Conservation (phyloP, 108 stramenopile species). For the Thalassiosira profunda region DNA sequence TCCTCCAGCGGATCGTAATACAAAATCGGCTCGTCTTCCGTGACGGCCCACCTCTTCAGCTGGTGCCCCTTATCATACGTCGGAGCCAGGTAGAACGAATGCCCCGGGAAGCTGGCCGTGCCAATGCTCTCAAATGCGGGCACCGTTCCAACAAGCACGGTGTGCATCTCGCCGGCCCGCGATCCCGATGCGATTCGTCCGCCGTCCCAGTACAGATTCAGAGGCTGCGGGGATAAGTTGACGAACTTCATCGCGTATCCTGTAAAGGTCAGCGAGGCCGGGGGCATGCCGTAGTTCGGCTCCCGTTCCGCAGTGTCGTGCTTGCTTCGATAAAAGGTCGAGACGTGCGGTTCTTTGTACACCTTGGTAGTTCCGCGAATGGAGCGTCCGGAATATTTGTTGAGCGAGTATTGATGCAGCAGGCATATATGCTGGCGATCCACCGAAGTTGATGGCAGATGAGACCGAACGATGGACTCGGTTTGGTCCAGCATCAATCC, state of each 20-base stretch:
- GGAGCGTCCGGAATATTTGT: slow-evolving; percentile 23
- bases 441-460: slow-evolving; percentile 8
- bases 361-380: slow-evolving; percentile 28
- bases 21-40: slow-evolving; percentile 71
- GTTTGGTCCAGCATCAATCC: neutral
- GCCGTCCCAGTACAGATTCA: slow-evolving; percentile 85
- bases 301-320: neutral
- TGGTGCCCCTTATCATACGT: slow-evolving; percentile 63
- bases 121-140: slow-evolving; percentile 81
- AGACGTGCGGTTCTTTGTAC: slow-evolving; percentile 30
- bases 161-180: slow-evolving; percentile 54
- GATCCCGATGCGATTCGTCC: slow-evolving; percentile 37
- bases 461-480: slow-evolving; percentile 10
- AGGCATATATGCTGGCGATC: slow-evolving; percentile 32
- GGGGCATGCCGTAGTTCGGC: slow-evolving; percentile 24
- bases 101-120: slow-evolving; percentile 81
- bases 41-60: slow-evolving; percentile 73
- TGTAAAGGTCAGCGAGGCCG: slow-evolving; percentile 72
- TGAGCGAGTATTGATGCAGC: slow-evolving; percentile 35
- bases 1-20: slow-evolving; percentile 70
- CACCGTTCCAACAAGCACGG: slow-evolving; percentile 67
- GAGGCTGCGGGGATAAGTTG: slow-evolving; percentile 66
- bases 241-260: slow-evolving; percentile 89
- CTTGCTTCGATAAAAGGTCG: slow-evolving; percentile 24
- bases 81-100: slow-evolving; percentile 74